Percentiles rank a stretch among this genome's conserved stretches.
These are phyloP conservation scores for Parascedosporium putredinis DNA, from an alignment of 2,329 filamentous ascomycete genomes.

Conservation along the genomic window DNA sequence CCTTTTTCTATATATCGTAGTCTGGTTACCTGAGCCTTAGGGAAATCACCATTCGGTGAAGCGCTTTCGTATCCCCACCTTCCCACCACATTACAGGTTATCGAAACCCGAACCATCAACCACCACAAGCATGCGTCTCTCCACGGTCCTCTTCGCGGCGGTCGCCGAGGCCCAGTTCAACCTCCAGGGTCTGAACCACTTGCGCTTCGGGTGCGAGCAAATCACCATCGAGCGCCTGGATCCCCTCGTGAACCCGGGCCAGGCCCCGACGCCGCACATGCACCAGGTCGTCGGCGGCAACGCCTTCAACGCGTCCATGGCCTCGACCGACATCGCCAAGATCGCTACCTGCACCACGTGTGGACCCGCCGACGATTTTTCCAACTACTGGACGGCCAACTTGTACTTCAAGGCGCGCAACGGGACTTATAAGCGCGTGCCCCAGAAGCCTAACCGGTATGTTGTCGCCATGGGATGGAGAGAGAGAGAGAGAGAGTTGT, in stretches of 20 bases:
- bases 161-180: slow-evolving; percentile 22
- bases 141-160: background rate
- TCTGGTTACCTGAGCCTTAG: too few relatives aligned
- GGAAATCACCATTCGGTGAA: too few relatives aligned
- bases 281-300: slow-evolving; percentile 42
- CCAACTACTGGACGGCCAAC: slow-evolving; percentile 25
- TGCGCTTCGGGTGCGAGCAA: slow-evolving; percentile 31
- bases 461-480: background rate
- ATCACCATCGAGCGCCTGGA: slow-evolving; percentile 29
- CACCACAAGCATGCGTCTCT: background rate
- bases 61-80: too few relatives aligned
- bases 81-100: too few relatives aligned
- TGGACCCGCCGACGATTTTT: slow-evolving; percentile 22
- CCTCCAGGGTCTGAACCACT: slow-evolving; percentile 20
- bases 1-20: too few relatives aligned
- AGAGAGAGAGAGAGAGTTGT: too few relatives aligned
- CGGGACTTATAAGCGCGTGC: slow-evolving; percentile 47
- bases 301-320: slow-evolving; percentile 27
- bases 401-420: slow-evolving; percentile 26
- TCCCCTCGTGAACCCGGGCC: slow-evolving; percentile 22
- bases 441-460: slow-evolving; percentile 27
- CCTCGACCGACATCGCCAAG: slow-evolving; percentile 19
- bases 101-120: too few relatives aligned
- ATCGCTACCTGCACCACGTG: slow-evolving; percentile 29
- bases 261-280: slow-evolving; percentile 36